Conservation (phyloP, 2,329 filamentous ascomycete genomes). For the Macrophomina phaseolina region DNA sequence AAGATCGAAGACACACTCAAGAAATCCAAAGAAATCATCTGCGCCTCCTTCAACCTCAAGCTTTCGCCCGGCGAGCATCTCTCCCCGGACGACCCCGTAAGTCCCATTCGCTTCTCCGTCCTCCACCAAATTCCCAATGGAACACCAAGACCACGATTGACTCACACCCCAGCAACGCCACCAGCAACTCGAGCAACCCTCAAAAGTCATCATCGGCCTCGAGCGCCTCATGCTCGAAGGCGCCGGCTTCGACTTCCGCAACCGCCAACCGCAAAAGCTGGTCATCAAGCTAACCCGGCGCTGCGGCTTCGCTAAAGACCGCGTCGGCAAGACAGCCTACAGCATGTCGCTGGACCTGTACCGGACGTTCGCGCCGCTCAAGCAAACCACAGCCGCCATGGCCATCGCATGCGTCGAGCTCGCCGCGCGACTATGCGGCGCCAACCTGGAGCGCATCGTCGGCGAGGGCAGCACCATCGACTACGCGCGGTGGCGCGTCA, state of each 20-base stretch:
- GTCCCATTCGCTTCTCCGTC: slow-evolving; percentile 32
- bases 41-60: slow-evolving; percentile 87
- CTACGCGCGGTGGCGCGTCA: slow-evolving; percentile 54
- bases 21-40: slow-evolving; percentile 91
- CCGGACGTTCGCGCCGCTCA: slow-evolving; percentile 89
- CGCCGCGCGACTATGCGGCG: slow-evolving; percentile 70
- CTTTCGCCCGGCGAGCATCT: slow-evolving; percentile 68
- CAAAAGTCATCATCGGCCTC: slow-evolving; percentile 83
- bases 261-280: slow-evolving; percentile 82
- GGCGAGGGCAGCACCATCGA: slow-evolving; percentile 49
- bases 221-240: slow-evolving; percentile 93
- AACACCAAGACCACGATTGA: neutral
- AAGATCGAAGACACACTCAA: slow-evolving; percentile 98
- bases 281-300: slow-evolving; percentile 78
- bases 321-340: slow-evolving; percentile 73
- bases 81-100: slow-evolving; percentile 81
- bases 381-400: slow-evolving; percentile 86
- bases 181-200: slow-evolving; percentile 78
- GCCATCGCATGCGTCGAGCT: slow-evolving; percentile 83
- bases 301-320: slow-evolving; percentile 59
- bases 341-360: slow-evolving; percentile 88
- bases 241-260: slow-evolving; percentile 91
- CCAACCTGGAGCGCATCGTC: slow-evolving; percentile 57
- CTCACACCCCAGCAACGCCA: neutral
- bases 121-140: neutral